Evolutionary conservation across 768 basidiomycete genomes (phyloP).

Genomic region (Lactifluus subvellereus): DNA sequence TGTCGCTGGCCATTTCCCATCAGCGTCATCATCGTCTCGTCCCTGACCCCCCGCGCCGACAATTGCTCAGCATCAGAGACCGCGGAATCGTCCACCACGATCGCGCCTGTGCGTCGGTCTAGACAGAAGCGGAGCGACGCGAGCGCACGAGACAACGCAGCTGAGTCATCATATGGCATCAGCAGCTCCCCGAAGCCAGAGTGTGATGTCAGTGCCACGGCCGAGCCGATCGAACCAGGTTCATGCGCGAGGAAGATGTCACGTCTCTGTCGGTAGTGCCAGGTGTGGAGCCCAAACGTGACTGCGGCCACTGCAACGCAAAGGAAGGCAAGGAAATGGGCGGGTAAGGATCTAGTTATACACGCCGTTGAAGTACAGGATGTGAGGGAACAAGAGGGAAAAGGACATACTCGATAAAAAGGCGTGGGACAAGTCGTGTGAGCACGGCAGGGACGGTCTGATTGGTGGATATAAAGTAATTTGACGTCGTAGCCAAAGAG

Average conservation of each 20-base stretch:
- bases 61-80: not conserved
- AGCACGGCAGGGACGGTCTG: conserved; percentile 36
- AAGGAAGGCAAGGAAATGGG: conserved; percentile 35
- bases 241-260: conserved; percentile 15
- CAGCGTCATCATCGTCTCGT: conserved; percentile 23
- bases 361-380: not conserved
- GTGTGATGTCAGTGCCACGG: conserved; percentile 18
- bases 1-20: not conserved
- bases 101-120: conserved; percentile 23
- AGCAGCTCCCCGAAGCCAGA: conserved; percentile 24
- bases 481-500: conserved; percentile 47
- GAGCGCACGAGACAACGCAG: conserved; percentile 7
- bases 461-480: conserved; percentile 50
- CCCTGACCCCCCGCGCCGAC: not conserved
- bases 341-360: not conserved
- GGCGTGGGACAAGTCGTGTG: conserved; percentile 40
- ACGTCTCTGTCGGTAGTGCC: conserved; percentile 30
- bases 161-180: conserved; percentile 11
- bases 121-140: conserved; percentile 20
- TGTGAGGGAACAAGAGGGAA: not conserved
- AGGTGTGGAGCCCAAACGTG: conserved; percentile 44
- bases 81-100: conserved; percentile 17
- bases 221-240: conserved; percentile 16
- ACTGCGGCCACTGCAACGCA: conserved; percentile 44
- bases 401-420: conserved; percentile 53